Evolutionary conservation across 2,329 filamentous ascomycete genomes (phyloP), one percentile per base, ranked within the genome.

Genomic region (Aspergillus ibericus): DNA sequence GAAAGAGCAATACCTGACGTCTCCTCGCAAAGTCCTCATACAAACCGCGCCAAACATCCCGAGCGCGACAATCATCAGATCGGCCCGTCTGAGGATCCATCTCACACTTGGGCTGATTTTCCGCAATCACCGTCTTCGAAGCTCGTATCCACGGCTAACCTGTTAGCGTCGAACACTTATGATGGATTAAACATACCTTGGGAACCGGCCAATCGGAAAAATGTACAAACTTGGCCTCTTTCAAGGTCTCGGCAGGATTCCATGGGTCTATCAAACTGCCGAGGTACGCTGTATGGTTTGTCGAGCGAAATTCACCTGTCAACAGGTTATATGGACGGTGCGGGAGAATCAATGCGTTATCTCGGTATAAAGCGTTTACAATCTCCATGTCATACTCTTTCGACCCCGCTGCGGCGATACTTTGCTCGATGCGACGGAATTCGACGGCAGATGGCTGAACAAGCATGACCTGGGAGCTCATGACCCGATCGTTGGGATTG

Each of bases 161-260:
- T 8, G 15, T 20, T 32, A 32, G 46, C 4, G 8, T n/a, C 22
- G 7, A 2, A 32, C 25, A 29, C 16, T 4, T 2, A 25, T 5
- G 9, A 12, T 1, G n/a, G 18, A 20, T 20, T 12, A 20, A 20
- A 35, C 47, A 8, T 20, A 34, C 47, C 47, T 49, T 49, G 5
- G 56, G 50, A 10, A 88, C 67, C 0, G 86, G 87, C 83, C 83
- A 87, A 66, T 89, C 87, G 20, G 83, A 86, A 69, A 89, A 89
- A 69, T 89, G 86, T 1, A 89, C 70, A 20, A 85, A 78, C 61
- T 87, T 88, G 2, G 85, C 82, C 63, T 88, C 84, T 20, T 78
- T 78, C 48, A 82, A 76, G 1, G 80, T 75, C 34, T 64, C 68
- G 3, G 82, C 70, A 0, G 85, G 76, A 66, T 88, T 81, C 84